These are phyloP conservation scores for Dipteronia sinensis DNA, from an alignment of 345 rosid species.

Conservation along the genomic window DNA sequence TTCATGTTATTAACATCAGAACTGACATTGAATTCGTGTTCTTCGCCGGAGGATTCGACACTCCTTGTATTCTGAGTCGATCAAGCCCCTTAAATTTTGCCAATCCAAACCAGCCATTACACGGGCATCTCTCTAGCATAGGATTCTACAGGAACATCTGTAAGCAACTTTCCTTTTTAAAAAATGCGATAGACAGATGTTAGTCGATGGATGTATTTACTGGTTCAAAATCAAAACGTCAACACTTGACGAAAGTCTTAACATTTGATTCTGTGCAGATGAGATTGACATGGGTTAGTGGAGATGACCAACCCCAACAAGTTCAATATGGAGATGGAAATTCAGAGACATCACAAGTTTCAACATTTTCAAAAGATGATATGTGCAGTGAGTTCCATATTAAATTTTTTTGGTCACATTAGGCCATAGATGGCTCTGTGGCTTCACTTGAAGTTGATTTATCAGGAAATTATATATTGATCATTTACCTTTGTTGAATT, in stretches of 20 bases:
- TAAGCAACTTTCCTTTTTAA: constrained; percentile 14
- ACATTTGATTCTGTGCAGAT: constrained; percentile 37
- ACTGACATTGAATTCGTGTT: constrained; percentile 63
- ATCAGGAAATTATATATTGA: too few species aligned
- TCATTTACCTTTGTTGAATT: background rate
- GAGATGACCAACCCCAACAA: constrained; percentile 50
- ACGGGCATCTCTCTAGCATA: constrained; percentile 53
- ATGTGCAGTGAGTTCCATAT: constrained; percentile 56
- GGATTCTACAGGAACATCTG: constrained; percentile 66
- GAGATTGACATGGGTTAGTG: constrained; percentile 71
- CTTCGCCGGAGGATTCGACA: constrained; percentile 50
- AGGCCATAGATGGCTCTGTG: background rate
- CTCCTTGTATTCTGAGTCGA: constrained; percentile 48
- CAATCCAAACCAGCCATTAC: constrained; percentile 51
- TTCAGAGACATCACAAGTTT: constrained; percentile 39
- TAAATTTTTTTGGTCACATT: background rate
- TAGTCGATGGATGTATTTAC: too few species aligned
- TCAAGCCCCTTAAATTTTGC: constrained; percentile 46
- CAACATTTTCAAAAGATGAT: constrained; percentile 53
- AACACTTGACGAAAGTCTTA: too few species aligned
- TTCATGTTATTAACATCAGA: constrained; percentile 62
- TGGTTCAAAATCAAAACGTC: too few species aligned
- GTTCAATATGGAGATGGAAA: constrained; percentile 54
- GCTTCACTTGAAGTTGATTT: too few species aligned
- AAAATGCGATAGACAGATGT: background rate